phyloP scores from a whole-genome alignment of 2,329 filamentous ascomycete genomes.

The Zymoseptoria pseudotritici region DNA sequence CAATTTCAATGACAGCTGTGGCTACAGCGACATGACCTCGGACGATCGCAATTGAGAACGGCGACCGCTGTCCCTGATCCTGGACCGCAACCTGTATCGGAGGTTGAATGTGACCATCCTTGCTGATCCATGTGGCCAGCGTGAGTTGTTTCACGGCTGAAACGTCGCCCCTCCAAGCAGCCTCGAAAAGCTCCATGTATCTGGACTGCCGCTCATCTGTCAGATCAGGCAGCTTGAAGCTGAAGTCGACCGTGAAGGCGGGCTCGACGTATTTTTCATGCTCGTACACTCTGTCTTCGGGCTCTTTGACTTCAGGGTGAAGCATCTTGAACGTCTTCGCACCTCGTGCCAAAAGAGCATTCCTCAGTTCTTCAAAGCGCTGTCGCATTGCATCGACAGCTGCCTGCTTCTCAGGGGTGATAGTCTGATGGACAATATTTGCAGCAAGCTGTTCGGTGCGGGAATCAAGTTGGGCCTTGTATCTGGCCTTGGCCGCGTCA shows the following conservation, averaged over 20 bases:
- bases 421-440: too few relatives aligned
- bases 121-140: conserved; percentile 46
- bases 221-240: conserved; percentile 44
- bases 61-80: conserved; percentile 49
- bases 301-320: conserved; percentile 47
- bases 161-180: conserved; percentile 64
- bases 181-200: conserved; percentile 65
- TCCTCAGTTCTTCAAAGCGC: conserved; percentile 51
- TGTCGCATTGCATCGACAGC: conserved; percentile 47
- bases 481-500: too few relatives aligned
- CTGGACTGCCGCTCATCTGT: conserved; percentile 49
- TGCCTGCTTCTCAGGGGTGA: conserved; percentile 53
- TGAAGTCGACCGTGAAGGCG: conserved; percentile 44
- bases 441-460: too few relatives aligned
- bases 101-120: conserved; percentile 44
- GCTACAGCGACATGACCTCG: conserved; percentile 59
- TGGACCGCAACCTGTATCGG: conserved; percentile 58
- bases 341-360: conserved; percentile 47
- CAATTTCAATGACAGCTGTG: conserved; percentile 61
- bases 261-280: too few relatives aligned
- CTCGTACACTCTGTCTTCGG: too few relatives aligned
- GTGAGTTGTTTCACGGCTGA: conserved; percentile 59
- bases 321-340: conserved; percentile 62
- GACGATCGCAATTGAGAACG: conserved; percentile 62
- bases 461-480: too few relatives aligned